Evolutionary conservation across 352 stramenopile species (phyloP), one percentile per base, ranked within the genome.

Genomic region (Aphanomyces stellatus): DNA sequence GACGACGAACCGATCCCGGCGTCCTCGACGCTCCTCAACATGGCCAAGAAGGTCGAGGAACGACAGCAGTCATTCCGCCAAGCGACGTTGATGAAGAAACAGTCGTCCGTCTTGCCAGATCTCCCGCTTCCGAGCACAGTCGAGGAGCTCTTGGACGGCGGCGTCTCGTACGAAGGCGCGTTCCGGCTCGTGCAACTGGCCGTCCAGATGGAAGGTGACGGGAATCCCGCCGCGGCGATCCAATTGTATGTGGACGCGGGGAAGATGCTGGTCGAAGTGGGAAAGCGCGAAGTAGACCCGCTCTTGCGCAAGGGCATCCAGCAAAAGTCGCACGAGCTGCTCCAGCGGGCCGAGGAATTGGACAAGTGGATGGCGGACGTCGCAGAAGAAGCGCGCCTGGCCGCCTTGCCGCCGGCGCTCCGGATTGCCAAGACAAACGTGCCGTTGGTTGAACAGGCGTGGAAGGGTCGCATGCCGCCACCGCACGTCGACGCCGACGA

Each of bases 171-270:
- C 57, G 74, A 82, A 53, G 71, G 72, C 3, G 76, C 76, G 4
- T 82, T 82, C 53, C 76, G 76, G 4, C 62, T 82, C 37, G 78
- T 82, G 30, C 74, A 82, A 48, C 72, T 76, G 40, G 76, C 76
- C n/a, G 74, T 72, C 17, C 74, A 82, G 7, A 72, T 74, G 19
- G 76, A 80, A 53, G 72, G 69, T 25, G 62, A 57, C 40, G 74
- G 62, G 3, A 69, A 79, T 30, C 72, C 76, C 5, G 25, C 77
- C 24, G 65, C 73, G 1, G 74, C 76, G n/a, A 79, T 79, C 61
- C 65, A 80, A 34, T 60, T 82, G 24, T 82, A 82, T 51, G 71
- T 69, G 15, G 72, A 80, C 25, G 76, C 76, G 22, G 72, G 76
- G 24, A 69, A 76, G 17, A 72, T 70, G 19, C 61, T 78, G 2